These are phyloP conservation scores for Neonectria hederae DNA, from an alignment of 2,329 filamentous ascomycete genomes.

Conservation along the genomic window DNA sequence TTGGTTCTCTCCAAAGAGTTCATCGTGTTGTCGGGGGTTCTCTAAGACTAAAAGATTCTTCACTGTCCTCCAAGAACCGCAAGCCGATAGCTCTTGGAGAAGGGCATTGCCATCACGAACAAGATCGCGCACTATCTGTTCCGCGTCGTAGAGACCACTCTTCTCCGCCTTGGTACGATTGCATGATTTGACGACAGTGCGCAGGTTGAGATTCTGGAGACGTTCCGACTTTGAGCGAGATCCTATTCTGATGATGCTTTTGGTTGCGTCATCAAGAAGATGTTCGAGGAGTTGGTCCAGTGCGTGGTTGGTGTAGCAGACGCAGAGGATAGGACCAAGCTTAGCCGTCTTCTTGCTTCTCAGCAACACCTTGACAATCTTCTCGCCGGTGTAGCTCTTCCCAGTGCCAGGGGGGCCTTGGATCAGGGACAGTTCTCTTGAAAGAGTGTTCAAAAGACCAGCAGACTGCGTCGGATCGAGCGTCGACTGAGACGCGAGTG, in stretches of 20 bases:
- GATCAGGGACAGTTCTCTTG: conserved; percentile 65
- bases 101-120: neutral
- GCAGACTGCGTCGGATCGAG: conserved; percentile 63
- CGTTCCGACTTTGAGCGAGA: conserved; percentile 60
- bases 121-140: neutral
- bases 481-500: conserved; percentile 43
- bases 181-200: neutral
- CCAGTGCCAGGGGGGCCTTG: conserved; percentile 77
- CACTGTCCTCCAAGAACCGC: neutral
- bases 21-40: neutral
- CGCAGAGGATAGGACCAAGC: conserved; percentile 55
- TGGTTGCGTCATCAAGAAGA: conserved; percentile 57
- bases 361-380: conserved; percentile 64
- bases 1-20: neutral
- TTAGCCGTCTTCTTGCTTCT: conserved; percentile 48
- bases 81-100: neutral
- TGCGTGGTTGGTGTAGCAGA: conserved; percentile 63
- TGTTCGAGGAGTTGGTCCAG: conserved; percentile 69
- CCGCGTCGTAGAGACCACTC: neutral
- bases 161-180: neutral
- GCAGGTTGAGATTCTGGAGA: conserved; percentile 4
- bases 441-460: conserved; percentile 64
- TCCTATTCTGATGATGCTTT: conserved; percentile 69
- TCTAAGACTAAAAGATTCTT: neutral
- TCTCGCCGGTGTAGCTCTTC: conserved; percentile 69